phyloP scores from a whole-genome alignment of 192 early-diverging fungal genomes.

The Podila horticola region DNA sequence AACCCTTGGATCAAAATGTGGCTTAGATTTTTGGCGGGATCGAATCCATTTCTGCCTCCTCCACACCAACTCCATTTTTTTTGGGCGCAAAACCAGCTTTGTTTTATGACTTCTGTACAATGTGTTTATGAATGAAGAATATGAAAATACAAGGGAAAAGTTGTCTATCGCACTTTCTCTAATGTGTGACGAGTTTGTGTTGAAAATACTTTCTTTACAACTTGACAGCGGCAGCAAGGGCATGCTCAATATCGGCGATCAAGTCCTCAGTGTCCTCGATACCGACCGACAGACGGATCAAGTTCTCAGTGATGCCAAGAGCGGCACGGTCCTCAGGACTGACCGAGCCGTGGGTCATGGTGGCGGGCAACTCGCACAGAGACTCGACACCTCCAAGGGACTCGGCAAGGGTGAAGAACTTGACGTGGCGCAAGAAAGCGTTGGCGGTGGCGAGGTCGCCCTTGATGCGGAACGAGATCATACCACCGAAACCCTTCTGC shows the following conservation, averaged over 20 bases:
- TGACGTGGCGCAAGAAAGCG: constrained; percentile 80
- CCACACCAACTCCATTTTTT: too few species aligned
- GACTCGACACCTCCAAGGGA: constrained; percentile 96
- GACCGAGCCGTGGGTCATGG: constrained; percentile 97
- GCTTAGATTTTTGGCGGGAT: too few species aligned
- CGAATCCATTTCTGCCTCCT: too few species aligned
- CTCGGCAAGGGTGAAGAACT: constrained; percentile 95
- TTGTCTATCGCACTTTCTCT: background rate
- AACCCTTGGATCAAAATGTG: too few species aligned
- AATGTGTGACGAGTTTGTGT: background rate
- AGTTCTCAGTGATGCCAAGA: constrained; percentile 92
- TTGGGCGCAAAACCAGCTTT: too few species aligned
- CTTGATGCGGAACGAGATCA: constrained; percentile 95
- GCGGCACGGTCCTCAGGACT: constrained; percentile 83
- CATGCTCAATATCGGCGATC: constrained; percentile 39
- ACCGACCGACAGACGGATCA: constrained; percentile 94
- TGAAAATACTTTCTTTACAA: constrained; percentile 20
- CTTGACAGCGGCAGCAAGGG: constrained; percentile 43
- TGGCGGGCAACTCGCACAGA: constrained; percentile 91
- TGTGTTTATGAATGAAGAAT: too few species aligned
- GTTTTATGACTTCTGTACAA: too few species aligned
- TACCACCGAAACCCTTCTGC: constrained; percentile 94
- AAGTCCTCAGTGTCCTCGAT: constrained; percentile 93
- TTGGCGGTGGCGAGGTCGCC: constrained; percentile 84
- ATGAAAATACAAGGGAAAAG: too few species aligned